These are phyloP conservation scores for Pythium grandisporangium DNA, from an alignment of 352 stramenopile genomes.

Conservation along the genomic window DNA sequence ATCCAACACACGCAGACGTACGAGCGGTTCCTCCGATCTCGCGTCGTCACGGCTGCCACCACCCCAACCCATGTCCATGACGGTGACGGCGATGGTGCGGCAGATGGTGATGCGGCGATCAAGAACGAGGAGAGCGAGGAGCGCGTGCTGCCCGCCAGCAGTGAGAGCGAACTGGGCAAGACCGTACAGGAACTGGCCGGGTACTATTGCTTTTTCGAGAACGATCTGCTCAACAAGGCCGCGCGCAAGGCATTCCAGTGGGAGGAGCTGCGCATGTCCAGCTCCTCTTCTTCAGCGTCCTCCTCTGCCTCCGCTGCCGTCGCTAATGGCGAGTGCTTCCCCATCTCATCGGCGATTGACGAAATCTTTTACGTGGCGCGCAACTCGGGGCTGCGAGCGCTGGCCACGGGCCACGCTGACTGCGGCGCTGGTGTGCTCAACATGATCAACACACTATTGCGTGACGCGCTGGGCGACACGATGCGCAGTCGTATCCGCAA, in stretches of 20 bases:
- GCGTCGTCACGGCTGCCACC: conserved; percentile 15
- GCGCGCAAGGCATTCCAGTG: conserved; percentile 78
- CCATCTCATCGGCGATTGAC: conserved; percentile 78
- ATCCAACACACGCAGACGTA: conserved; percentile 87
- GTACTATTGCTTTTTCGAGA: conserved; percentile 85
- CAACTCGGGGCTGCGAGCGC: conserved; percentile 68
- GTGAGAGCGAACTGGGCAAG: conserved; percentile 71
- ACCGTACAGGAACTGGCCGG: conserved; percentile 77
- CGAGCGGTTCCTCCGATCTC: conserved; percentile 80
- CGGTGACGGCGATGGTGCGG: too few species aligned
- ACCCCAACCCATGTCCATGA: too few species aligned
- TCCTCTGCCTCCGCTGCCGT: conserved; percentile 2
- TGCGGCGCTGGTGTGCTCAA: conserved; percentile 78
- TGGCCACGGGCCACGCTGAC: conserved; percentile 78
- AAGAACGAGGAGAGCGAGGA: too few species aligned
- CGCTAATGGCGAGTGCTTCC: conserved; percentile 39
- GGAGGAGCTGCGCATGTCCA: conserved; percentile 72
- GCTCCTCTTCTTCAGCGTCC: conserved; percentile 8
- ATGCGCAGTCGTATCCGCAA: conserved; percentile 73
- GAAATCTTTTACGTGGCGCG: conserved; percentile 84
- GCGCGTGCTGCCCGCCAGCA: conserved; percentile 33
- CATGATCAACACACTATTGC: conserved; percentile 78
- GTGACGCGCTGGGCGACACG: conserved; percentile 64
- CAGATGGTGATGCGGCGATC: too few species aligned
- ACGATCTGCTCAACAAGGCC: conserved; percentile 64